Evolutionary conservation across 2,329 filamentous ascomycete genomes (phyloP).

Genomic region (Diaporthe ampelina): DNA sequence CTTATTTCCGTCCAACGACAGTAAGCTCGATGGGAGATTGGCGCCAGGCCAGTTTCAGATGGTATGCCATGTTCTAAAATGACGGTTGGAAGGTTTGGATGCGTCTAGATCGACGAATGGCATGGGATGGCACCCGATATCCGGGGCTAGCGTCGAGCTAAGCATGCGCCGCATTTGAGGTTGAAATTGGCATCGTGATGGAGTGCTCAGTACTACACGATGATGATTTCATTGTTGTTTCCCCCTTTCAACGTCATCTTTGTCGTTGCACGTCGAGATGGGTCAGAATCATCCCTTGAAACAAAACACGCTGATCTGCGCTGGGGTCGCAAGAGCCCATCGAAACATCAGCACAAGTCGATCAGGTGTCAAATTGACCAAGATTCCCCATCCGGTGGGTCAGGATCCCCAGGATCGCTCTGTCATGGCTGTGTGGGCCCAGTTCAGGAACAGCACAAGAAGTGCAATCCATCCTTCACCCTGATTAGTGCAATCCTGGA

Average conservation of each 20-base stretch:
- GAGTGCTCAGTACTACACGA: no score
- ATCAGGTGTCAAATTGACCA: constrained; percentile 30
- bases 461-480: no score
- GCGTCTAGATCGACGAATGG: background rate
- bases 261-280: background rate
- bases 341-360: constrained; percentile 8
- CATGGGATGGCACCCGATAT: background rate
- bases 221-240: no score
- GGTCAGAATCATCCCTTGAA: background rate
- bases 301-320: constrained; percentile 12
- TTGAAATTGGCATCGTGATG: background rate
- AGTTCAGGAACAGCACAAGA: background rate
- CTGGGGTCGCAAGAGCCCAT: background rate
- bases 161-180: background rate
- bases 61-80: background rate
- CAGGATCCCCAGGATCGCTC: constrained; percentile 16
- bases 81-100: background rate
- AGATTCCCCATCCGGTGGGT: constrained; percentile 13
- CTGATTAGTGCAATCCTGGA: background rate
- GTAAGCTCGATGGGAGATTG: background rate
- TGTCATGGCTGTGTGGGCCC: background rate
- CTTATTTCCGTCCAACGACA: constrained; percentile 1
- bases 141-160: background rate
- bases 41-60: constrained; percentile 2
- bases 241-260: background rate